Percentiles rank a stretch among this genome's conserved stretches.
phyloP scores from a whole-genome alignment of 1,284 basidiomycete genomes.

The Apiotrichum sp. region DNA sequence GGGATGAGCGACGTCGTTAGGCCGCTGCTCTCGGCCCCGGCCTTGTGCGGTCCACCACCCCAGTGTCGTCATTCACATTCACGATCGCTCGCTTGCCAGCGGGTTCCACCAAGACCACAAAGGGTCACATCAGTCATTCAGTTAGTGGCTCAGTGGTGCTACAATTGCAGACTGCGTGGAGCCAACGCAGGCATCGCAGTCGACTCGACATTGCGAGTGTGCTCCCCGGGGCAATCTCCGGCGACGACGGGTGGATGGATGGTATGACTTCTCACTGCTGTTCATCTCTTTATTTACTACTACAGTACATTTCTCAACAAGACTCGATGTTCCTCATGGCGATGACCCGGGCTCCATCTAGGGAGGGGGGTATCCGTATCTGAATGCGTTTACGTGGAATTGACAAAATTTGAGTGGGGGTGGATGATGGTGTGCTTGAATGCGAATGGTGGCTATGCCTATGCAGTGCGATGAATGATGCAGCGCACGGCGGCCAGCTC shows the following conservation, averaged over 20 bases:
- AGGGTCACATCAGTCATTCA: too few species aligned
- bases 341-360: conserved; percentile 3
- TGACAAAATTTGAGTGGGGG: neutral
- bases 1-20: too few species aligned
- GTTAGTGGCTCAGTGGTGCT: too few species aligned
- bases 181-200: too few species aligned
- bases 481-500: conserved; percentile 1
- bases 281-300: conserved; percentile 3
- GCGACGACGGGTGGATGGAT: neutral
- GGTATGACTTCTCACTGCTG: neutral
- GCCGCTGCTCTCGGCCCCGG: too few species aligned
- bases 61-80: too few species aligned
- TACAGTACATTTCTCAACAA: conserved; percentile 5
- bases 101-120: too few species aligned
- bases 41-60: too few species aligned
- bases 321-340: neutral
- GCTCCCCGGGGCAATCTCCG: too few species aligned
- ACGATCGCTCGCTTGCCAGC: too few species aligned
- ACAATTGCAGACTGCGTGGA: too few species aligned
- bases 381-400: conserved; percentile 10
- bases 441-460: neutral
- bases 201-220: too few species aligned
- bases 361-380: neutral
- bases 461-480: conserved; percentile 3
- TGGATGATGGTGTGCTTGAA: neutral